Evolutionary conservation across 1,284 basidiomycete species (phyloP).

Genomic region (Athelia sp.): DNA sequence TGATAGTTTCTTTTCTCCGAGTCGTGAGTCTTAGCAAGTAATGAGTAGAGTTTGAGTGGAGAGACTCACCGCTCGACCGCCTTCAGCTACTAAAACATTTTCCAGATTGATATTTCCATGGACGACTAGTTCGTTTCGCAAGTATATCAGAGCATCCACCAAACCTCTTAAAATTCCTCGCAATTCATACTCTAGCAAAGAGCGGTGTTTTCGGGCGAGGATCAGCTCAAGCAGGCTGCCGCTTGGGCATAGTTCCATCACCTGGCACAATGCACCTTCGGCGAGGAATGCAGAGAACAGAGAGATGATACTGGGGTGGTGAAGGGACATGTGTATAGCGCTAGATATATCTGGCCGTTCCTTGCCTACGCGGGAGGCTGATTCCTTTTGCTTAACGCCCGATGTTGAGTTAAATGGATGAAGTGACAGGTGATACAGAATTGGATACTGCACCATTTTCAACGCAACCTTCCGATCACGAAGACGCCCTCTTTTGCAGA

Average conservation of each 20-base stretch:
- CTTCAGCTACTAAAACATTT: constrained; percentile 29
- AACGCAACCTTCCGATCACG: constrained; percentile 33
- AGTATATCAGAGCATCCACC: constrained; percentile 37
- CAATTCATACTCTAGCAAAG: constrained; percentile 30
- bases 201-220: constrained; percentile 13
- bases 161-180: constrained; percentile 34
- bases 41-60: too few relatives aligned
- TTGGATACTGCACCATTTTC: constrained; percentile 28
- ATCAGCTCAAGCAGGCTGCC: constrained; percentile 34
- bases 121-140: constrained; percentile 34
- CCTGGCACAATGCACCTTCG: constrained; percentile 27
- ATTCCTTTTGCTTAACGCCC: constrained; percentile 7
- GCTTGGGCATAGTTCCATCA: constrained; percentile 39
- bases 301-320: constrained; percentile 46
- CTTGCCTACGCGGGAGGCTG: too few relatives aligned
- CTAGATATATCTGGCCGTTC: constrained; percentile 12
- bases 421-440: background rate
- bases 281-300: constrained; percentile 38
- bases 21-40: too few relatives aligned
- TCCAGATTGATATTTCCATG: constrained; percentile 31
- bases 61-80: constrained; percentile 27
- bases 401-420: constrained; percentile 6
- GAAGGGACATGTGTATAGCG: constrained; percentile 35
- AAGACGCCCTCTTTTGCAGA: constrained; percentile 36
- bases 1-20: constrained; percentile 30